Base-by-base conservation (phyloP, 306 rosid species). In the Alnus rubra region DNA sequence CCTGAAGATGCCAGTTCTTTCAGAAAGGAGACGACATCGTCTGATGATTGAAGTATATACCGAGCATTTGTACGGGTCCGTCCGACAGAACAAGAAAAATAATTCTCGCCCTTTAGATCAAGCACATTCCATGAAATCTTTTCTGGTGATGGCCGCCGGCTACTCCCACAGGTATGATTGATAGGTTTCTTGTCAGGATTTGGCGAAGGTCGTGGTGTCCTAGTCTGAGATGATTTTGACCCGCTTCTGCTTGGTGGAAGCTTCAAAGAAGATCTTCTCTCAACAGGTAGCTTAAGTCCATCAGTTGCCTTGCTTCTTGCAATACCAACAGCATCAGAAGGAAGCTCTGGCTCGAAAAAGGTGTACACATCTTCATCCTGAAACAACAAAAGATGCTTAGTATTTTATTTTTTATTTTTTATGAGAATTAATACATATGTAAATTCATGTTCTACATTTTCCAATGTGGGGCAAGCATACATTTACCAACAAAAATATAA, bases 291-390 rank as follows among this genome's bases (percentile, higher is more conserved):
- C 87, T 91, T 91, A 2, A 30, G 82, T 37, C 88, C 90, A 39
- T 95, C 97, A 7, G 82, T 51, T 79, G 68, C 84, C 83, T 86
- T 92, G 75, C 73, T 42, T 83, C 97, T 90, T n/a, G 87, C 69
- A 74, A 79, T 83, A 64, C 91, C 77, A 15, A 75, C 60, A 3
- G 85, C 52, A 28, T 55, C 81, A 15, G 79, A 55, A 11, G 98
- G 95, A 79, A 89, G 97, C 81, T 92, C 96, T 3, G 98, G 98
- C 87, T 95, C 98, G 31, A 95, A 95, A 86, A 95, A 95, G 44
- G 93, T 84, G 79, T 89, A 95, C 51, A 95, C 90, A 80, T 95
- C 98, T 85, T 95, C 98, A 74, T 95, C 98, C 98, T 95, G 93
- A 76, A 30, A 82, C 71, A 78, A 48, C 18, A 50, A 79, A 47